Conservation (phyloP, 176 grass and related monocot genomes). For the Thalia dealbata region DNA sequence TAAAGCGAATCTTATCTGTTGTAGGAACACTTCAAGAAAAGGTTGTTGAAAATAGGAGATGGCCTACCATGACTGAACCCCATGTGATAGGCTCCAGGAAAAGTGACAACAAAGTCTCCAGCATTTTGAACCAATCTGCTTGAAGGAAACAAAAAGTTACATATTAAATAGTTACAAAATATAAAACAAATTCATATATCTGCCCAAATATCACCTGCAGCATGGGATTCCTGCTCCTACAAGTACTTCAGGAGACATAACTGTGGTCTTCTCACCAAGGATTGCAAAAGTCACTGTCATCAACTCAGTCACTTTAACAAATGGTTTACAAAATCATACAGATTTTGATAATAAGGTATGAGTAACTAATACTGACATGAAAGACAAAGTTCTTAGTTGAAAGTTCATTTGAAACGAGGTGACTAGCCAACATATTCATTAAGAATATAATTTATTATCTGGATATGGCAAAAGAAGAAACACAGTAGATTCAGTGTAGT, state of each 20-base stretch:
- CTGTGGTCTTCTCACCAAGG: slow-evolving; percentile 87
- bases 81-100: slow-evolving; percentile 98
- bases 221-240: slow-evolving; percentile 79
- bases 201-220: slow-evolving; percentile 64
- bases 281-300: slow-evolving; percentile 87
- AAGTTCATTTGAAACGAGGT: neutral
- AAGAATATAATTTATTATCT: neutral
- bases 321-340: neutral
- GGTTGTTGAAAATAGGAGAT: neutral
- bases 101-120: slow-evolving; percentile 98
- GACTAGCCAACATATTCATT: neutral
- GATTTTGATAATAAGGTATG: neutral
- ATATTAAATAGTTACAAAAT: neutral
- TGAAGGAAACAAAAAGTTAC: slow-evolving; percentile 26
- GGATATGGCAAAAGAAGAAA: neutral
- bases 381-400: neutral
- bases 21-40: neutral
- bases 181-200: slow-evolving; percentile 4
- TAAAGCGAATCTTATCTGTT: neutral
- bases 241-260: slow-evolving; percentile 95
- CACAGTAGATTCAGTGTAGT: neutral
- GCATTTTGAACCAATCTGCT: slow-evolving; percentile 99
- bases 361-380: neutral
- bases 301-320: slow-evolving; percentile 6
- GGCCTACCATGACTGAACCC: slow-evolving; percentile 90